These are phyloP conservation scores for Anthoceros angustus DNA, from an alignment of 225 moss, liverwort and hornwort genomes.

Conservation along the genomic window DNA sequence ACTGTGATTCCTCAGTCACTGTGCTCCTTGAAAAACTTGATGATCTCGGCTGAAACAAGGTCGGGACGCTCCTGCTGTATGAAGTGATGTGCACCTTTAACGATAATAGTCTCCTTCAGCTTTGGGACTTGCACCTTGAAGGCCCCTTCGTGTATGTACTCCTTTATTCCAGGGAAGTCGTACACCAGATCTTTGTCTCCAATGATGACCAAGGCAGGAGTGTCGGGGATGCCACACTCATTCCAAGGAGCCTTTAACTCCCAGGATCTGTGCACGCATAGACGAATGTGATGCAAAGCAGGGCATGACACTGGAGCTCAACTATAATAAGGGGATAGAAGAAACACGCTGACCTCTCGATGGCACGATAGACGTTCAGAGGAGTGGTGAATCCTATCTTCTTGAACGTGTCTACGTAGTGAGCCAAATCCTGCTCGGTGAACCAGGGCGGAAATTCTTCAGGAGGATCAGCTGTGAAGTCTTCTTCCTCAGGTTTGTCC, in stretches of 20 bases:
- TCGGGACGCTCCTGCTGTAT: conserved; percentile 19
- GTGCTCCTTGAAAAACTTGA: conserved; percentile 13
- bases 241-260: neutral
- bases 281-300: neutral
- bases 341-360: conserved; percentile 16
- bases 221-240: neutral
- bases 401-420: conserved; percentile 21
- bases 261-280: neutral
- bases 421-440: conserved; percentile 23
- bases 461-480: conserved; percentile 6
- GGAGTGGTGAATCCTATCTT: conserved; percentile 28
- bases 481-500: conserved; percentile 8
- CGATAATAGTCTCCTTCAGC: neutral
- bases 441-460: conserved; percentile 28
- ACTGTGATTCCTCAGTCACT: neutral
- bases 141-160: neutral
- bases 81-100: conserved; percentile 17
- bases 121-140: neutral
- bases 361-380: conserved; percentile 24
- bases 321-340: neutral
- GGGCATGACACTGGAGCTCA: neutral
- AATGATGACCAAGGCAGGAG: neutral
- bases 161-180: neutral
- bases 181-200: neutral
- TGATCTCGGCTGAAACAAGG: conserved; percentile 11